Evolutionary conservation across 2,329 filamentous ascomycete species (phyloP).

Genomic region (Aspergillus neotritici): DNA sequence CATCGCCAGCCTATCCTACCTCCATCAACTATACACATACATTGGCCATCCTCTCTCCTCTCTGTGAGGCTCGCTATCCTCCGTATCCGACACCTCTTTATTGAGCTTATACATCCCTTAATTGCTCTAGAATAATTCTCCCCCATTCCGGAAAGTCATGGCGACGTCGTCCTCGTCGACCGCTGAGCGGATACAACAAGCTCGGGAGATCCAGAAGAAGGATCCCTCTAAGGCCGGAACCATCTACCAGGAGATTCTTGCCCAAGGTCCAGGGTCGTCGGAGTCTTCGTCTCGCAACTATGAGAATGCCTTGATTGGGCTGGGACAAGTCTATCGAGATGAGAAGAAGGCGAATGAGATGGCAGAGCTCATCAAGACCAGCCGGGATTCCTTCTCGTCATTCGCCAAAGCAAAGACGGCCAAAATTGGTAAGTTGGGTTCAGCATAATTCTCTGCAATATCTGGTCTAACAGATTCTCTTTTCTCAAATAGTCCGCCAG

Average conservation of each 20-base stretch:
- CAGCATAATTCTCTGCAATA: not conserved
- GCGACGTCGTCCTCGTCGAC: slow-evolving; percentile 44
- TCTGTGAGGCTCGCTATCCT: not conserved
- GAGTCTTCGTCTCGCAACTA: slow-evolving; percentile 88
- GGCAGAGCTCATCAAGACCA: slow-evolving; percentile 82
- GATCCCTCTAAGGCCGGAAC: slow-evolving; percentile 78
- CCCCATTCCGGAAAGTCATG: slow-evolving; percentile 34
- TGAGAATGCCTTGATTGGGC: slow-evolving; percentile 76
- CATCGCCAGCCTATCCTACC: too few relatives aligned
- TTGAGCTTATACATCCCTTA: slow-evolving; percentile 4
- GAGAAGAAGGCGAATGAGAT: slow-evolving; percentile 73
- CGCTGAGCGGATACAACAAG: slow-evolving; percentile 73
- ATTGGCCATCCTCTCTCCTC: too few relatives aligned
- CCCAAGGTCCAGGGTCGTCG: slow-evolving; percentile 74
- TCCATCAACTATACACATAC: too few relatives aligned
- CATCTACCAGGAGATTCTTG: slow-evolving; percentile 84
- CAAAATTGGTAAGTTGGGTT: slow-evolving; percentile 69
- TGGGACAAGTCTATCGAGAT: slow-evolving; percentile 91
- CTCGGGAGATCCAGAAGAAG: slow-evolving; percentile 73
- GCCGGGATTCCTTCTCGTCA: slow-evolving; percentile 82
- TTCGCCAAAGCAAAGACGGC: slow-evolving; percentile 99
- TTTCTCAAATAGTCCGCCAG: slow-evolving; percentile 66
- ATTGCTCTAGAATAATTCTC: slow-evolving; percentile 2
- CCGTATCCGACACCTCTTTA: slow-evolving; percentile 16
- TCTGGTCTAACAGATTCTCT: not conserved